Evolutionary conservation across 345 rosid species (phyloP).

Genomic region (Draba incana): DNA sequence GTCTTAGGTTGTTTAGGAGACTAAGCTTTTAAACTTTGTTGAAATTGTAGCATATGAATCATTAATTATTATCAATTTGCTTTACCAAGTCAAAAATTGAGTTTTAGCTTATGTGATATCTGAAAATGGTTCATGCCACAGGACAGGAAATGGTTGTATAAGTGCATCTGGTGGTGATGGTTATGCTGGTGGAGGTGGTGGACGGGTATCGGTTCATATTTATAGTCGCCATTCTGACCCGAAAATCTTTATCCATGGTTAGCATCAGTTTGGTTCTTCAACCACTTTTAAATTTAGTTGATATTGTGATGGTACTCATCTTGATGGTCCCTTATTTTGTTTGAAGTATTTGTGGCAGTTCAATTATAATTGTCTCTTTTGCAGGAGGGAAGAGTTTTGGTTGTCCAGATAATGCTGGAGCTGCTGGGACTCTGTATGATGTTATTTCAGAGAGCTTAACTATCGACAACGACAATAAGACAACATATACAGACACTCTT

Average conservation of each 20-base stretch:
- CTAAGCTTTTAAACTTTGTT: constrained; percentile 1
- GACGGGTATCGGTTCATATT: constrained; percentile 80
- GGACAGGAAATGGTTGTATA: constrained; percentile 86
- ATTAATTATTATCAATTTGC: constrained; percentile 18
- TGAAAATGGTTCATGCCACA: constrained; percentile 49
- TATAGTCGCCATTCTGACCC: constrained; percentile 94
- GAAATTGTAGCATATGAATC: constrained; percentile 21
- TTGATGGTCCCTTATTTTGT: constrained; percentile 7
- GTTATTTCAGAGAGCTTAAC: constrained; percentile 84
- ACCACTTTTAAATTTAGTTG: not conserved
- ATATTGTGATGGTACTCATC: constrained; percentile 8
- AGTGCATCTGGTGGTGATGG: constrained; percentile 98
- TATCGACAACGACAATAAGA: constrained; percentile 70
- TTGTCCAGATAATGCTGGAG: constrained; percentile 89
- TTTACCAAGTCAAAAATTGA: not conserved
- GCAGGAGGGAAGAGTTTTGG: constrained; percentile 86
- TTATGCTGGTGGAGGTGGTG: constrained; percentile 97
- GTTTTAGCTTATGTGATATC: not conserved
- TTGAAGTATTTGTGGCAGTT: constrained; percentile 1
- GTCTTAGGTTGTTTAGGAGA: constrained; percentile 22
- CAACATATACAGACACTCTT: constrained; percentile 84
- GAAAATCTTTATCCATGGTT: constrained; percentile 78
- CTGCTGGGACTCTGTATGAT: constrained; percentile 94
- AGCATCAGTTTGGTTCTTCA: constrained; percentile 32
- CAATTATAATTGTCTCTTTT: constrained; percentile 14